Evolutionary conservation across 2,329 filamentous ascomycete genomes (phyloP).

Genomic region (Colletotrichum noveboracense): DNA sequence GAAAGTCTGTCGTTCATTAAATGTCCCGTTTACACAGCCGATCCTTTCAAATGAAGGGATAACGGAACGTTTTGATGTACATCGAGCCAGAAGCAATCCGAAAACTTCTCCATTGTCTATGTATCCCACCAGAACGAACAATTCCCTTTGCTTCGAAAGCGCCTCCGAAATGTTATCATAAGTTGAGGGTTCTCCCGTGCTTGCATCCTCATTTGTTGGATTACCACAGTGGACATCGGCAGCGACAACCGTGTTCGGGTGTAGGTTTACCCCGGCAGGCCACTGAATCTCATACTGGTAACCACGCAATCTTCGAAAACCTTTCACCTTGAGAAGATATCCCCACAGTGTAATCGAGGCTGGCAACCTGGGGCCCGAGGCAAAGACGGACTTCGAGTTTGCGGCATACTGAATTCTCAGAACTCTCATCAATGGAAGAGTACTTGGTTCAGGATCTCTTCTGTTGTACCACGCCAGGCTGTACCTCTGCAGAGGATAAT

Average conservation of each 20-base stretch:
- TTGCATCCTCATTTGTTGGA: background rate
- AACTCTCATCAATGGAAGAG: background rate
- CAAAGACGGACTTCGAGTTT: background rate
- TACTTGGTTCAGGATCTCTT: background rate
- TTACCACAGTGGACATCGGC: background rate
- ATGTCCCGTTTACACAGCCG: background rate
- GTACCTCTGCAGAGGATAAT: background rate
- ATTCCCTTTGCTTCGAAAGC: background rate
- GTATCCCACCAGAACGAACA: background rate
- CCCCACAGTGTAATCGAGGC: background rate
- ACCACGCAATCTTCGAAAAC: background rate
- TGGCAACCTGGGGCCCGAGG: background rate
- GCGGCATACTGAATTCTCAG: background rate
- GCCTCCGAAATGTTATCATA: background rate
- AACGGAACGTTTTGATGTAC: background rate
- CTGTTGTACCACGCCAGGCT: background rate
- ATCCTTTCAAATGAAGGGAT: background rate
- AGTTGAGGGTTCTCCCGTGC: background rate
- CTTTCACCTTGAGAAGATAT: background rate
- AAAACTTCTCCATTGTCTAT: background rate
- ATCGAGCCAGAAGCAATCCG: background rate
- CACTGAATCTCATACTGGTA: background rate
- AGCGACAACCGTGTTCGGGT: background rate
- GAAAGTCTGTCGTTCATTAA: background rate
- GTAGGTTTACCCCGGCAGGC: background rate